These are phyloP conservation scores for Phytopythium helicoides DNA, from an alignment of 352 stramenopile species.

Conservation along the genomic window DNA sequence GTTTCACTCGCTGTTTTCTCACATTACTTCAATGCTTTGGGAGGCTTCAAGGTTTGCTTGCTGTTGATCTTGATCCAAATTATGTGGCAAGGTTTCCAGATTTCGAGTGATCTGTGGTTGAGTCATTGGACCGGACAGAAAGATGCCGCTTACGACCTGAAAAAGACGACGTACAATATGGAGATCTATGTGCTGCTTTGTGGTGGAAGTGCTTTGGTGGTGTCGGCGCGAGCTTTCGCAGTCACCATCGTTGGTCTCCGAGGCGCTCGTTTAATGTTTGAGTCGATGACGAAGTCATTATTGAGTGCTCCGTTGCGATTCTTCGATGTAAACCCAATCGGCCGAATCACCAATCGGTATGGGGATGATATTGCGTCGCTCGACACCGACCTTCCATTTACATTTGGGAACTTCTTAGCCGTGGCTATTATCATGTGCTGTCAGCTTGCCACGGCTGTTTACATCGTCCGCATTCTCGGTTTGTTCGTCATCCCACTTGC, in stretches of 20 bases:
- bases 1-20: slow-evolving; percentile 36
- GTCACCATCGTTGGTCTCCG: slow-evolving; percentile 38
- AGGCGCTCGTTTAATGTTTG: slow-evolving; percentile 65
- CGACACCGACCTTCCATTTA: slow-evolving; percentile 65
- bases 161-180: slow-evolving; percentile 20
- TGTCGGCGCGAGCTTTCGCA: slow-evolving; percentile 19
- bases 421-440: slow-evolving; percentile 63
- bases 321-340: slow-evolving; percentile 90
- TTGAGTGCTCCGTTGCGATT: slow-evolving; percentile 87
- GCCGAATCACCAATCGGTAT: slow-evolving; percentile 89
- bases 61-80: slow-evolving; percentile 13
- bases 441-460: slow-evolving; percentile 69
- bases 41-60: slow-evolving; percentile 18
- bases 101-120: slow-evolving; percentile 29
- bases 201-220: slow-evolving; percentile 27
- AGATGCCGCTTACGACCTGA: slow-evolving; percentile 9
- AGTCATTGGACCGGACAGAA: slow-evolving; percentile 38
- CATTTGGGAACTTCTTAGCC: slow-evolving; percentile 36
- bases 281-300: slow-evolving; percentile 81
- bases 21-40: slow-evolving; percentile 34
- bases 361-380: slow-evolving; percentile 84
- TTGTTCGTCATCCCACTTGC: slow-evolving; percentile 74
- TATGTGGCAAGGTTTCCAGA: slow-evolving; percentile 31
- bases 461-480: slow-evolving; percentile 69
- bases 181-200: slow-evolving; percentile 30